These are phyloP conservation scores for Neckera pumila DNA, from an alignment of 225 moss, liverwort and hornwort genomes.

Conservation along the genomic window DNA sequence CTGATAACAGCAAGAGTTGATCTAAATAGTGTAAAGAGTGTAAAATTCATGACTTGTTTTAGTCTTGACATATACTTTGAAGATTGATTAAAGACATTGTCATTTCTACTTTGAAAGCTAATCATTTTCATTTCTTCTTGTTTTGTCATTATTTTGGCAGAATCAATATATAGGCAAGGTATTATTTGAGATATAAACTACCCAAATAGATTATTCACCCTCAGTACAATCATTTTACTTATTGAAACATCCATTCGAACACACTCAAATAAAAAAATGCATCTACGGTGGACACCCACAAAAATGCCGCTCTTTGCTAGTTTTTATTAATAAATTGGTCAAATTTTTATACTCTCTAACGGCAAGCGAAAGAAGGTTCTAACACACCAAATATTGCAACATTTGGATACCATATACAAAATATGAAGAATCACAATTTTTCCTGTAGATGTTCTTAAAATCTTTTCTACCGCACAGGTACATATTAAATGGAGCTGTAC, in stretches of 20 bases:
- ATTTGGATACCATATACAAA: too few relatives aligned
- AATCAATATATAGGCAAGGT: not conserved
- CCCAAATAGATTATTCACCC: not conserved
- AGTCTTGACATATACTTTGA: not conserved
- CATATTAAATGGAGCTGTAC: too few relatives aligned
- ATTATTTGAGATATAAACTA: not conserved
- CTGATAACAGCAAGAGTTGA: too few relatives aligned
- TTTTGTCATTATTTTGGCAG: too few relatives aligned
- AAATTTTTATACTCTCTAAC: too few relatives aligned
- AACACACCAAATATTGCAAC: too few relatives aligned
- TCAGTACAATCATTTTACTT: not conserved
- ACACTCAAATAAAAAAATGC: not conserved
- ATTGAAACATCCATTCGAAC: not conserved
- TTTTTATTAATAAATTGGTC: not conserved
- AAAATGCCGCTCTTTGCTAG: not conserved
- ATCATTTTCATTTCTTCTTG: not conserved
- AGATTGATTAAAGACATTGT: not conserved
- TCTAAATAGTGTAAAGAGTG: too few relatives aligned
- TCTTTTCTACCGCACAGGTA: too few relatives aligned
- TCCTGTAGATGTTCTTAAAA: too few relatives aligned
- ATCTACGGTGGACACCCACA: rapidly evolving
- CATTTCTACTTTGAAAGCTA: not conserved
- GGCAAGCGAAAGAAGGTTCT: too few relatives aligned
- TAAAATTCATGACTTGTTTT: not conserved
- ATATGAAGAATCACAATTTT: too few relatives aligned